These are phyloP conservation scores for Phytophthora europaea DNA, from an alignment of 352 stramenopile species.

Conservation along the genomic window DNA sequence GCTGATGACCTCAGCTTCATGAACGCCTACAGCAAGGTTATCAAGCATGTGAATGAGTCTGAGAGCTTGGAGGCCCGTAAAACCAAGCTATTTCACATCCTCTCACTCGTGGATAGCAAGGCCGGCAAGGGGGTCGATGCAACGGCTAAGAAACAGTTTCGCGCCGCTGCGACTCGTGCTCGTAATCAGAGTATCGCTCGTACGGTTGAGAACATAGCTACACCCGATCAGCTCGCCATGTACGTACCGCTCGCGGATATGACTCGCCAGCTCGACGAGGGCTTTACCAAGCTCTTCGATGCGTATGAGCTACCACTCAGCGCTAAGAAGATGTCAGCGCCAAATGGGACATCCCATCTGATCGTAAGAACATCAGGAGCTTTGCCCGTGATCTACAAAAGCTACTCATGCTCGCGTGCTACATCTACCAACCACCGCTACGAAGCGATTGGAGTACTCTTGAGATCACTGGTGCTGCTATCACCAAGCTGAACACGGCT, in stretches of 20 bases:
- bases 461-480: not conserved
- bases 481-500: not conserved
- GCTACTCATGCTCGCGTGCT: constrained; percentile 1
- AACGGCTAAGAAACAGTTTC: not conserved
- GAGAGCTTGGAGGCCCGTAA: not conserved
- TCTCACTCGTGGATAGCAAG: not conserved
- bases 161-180: not conserved
- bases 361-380: not conserved
- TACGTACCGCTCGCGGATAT: not conserved
- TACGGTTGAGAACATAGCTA: not conserved
- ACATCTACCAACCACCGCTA: not conserved
- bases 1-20: not conserved
- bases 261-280: not conserved
- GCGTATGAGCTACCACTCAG: not conserved
- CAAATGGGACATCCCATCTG: not conserved
- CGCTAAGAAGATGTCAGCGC: not conserved
- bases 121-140: not conserved
- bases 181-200: constrained; percentile 1
- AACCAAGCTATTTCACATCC: constrained; percentile 1
- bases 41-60: not conserved
- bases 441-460: not conserved
- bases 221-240: not conserved
- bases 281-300: not conserved
- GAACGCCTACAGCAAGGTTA: not conserved
- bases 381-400: not conserved